Conservation (phyloP, 805 yeast genomes). For the Spathaspora girioi region DNA sequence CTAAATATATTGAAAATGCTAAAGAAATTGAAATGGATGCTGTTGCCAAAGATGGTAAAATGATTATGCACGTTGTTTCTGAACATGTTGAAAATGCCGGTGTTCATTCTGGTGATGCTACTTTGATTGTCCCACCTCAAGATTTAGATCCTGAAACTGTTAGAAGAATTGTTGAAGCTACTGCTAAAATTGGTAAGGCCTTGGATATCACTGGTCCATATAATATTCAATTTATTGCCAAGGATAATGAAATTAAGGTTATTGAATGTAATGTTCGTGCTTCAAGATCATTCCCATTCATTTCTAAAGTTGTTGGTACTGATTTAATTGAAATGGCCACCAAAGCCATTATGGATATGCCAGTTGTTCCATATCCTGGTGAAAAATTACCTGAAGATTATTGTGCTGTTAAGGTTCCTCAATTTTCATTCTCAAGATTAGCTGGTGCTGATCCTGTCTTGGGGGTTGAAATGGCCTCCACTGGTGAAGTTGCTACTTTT, state of each 20-base stretch:
- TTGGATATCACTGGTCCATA: slow-evolving; percentile 95
- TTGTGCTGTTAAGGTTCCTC: slow-evolving; percentile 86
- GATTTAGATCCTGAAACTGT: slow-evolving; percentile 91
- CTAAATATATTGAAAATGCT: slow-evolving; percentile 94
- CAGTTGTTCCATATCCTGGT: slow-evolving; percentile 86
- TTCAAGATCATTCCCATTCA: slow-evolving; percentile 98
- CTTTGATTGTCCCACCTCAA: slow-evolving; percentile 95
- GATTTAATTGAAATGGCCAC: slow-evolving; percentile 97
- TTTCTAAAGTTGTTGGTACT: slow-evolving; percentile 94
- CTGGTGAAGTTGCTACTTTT: slow-evolving; percentile 97
- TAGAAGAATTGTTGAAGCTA: slow-evolving; percentile 85
- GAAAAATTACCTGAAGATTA: slow-evolving; percentile 87
- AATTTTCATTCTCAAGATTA: slow-evolving; percentile 94
- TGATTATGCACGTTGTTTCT: slow-evolving; percentile 95
- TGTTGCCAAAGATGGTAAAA: slow-evolving; percentile 90
- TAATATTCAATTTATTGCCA: slow-evolving; percentile 95
- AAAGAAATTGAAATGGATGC: slow-evolving; percentile 99
- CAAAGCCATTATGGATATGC: slow-evolving; percentile 86
- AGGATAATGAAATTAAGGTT: slow-evolving; percentile 93
- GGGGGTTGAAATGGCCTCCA: slow-evolving; percentile 99
- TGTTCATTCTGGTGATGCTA: slow-evolving; percentile 99
- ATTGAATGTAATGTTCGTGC: slow-evolving; percentile 99
- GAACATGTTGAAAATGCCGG: slow-evolving; percentile 99
- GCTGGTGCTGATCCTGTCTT: slow-evolving; percentile 99
- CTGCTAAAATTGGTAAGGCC: slow-evolving; percentile 94